A percentile compares a stretch with the other conserved stretches of the same genome.
phyloP scores from a whole-genome alignment of 129 eudicot genomes.

The Artemisia tridentata region DNA sequence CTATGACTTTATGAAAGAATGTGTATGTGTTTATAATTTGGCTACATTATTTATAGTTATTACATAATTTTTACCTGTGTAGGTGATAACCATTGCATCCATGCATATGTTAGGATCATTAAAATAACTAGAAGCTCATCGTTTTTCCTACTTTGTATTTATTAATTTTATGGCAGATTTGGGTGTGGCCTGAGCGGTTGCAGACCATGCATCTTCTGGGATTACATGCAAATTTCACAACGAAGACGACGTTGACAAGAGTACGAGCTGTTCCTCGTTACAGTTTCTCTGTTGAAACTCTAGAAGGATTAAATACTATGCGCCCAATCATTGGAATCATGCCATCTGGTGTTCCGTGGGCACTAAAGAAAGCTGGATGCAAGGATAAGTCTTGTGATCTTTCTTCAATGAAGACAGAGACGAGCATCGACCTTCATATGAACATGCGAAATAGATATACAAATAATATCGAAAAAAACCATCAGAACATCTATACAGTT shows the following conservation, averaged over 20 bases:
- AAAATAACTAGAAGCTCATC: background rate
- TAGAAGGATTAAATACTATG: conserved; percentile 59
- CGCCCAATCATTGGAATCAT: conserved; percentile 84
- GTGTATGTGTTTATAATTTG: background rate
- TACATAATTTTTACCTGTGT: background rate
- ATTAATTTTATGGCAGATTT: conserved; percentile 47
- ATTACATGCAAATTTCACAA: conserved; percentile 63
- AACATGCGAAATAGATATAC: conserved; percentile 30
- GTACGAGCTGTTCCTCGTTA: conserved; percentile 95
- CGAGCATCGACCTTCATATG: conserved; percentile 14
- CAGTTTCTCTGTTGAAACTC: conserved; percentile 68
- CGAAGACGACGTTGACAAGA: conserved; percentile 77
- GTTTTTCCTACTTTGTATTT: background rate
- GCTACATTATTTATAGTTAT: background rate
- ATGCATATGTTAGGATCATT: background rate
- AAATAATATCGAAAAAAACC: conserved; percentile 1
- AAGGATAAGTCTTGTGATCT: conserved; percentile 26
- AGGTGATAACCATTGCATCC: background rate
- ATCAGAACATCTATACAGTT: conserved; percentile 13
- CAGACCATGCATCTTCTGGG: conserved; percentile 92
- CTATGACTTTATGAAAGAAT: background rate
- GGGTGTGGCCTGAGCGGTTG: conserved; percentile 97
- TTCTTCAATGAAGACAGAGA: conserved; percentile 34
- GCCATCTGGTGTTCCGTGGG: conserved; percentile 97
- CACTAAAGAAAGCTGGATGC: conserved; percentile 34